Evolutionary conservation across 177 flowering plant genomes (phyloP), one percentile per base, ranked within the genome.

Genomic region (Vitis hybrid): DNA sequence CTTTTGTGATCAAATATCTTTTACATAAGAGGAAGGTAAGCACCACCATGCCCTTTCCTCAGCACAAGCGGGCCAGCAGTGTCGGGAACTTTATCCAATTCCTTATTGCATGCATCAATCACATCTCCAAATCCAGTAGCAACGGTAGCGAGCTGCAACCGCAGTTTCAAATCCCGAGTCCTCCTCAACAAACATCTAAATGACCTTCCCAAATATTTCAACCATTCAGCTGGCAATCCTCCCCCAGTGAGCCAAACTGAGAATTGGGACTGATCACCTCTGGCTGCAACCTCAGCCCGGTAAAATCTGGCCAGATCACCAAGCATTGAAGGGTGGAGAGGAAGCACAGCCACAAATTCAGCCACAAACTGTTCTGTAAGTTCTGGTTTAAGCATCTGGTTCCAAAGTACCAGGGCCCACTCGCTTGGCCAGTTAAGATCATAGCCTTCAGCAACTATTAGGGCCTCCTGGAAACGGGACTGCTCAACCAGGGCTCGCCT

Each of bases 1-100:
- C 29, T n/a, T 19, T 5, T 15, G 13, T 50, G 3, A 61, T 64
- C 66, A 49, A 62, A 2, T 14, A 48, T 67, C 20, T 48, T 31
- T 82, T 84, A 95, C 98, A 93, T 93, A 57, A 96, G 76, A 0
- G 99, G 99, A 14, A 94, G 91, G 78, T 96, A 96, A 19, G 90
- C 90, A n/a, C 99, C 99, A 26, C 99, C 99, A 53, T 96, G 99
- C 5, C 99, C 99, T 77, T 80, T 96, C 83, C 97, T 85, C 63
- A 96, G 77, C 26, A 96, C 92, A 67, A 89, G 96, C 0, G 97
- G 99, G 13, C 87, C 97, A 2, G 90, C 96, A 55, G 73, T 83
- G 9, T 96, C 98, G 5, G 97, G 99, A 62, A 94, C 91, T 78
- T 75, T 85, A 71, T 96, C 99, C 79, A 94, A 65, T 49, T 71